Base-by-base conservation (phyloP, 768 basidiomycete genomes). In the Scleroderma bovista region DNA sequence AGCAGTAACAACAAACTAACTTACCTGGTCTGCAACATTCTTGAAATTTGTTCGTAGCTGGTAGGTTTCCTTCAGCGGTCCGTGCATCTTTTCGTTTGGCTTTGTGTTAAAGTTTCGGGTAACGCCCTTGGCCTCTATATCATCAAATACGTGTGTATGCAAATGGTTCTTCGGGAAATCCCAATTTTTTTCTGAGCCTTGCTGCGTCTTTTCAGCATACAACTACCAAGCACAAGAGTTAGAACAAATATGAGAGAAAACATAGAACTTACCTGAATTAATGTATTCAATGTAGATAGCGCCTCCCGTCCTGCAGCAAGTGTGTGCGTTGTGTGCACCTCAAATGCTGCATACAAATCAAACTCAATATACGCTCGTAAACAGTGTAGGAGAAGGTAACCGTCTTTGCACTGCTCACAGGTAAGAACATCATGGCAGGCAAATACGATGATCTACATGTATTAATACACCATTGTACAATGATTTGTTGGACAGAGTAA, bases 91-190 rank as follows among this genome's bases (percentile, higher is more conserved):
- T 47, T 73, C 68, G 51, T 63, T 65, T 3, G 57, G 55, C 50
- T 66, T 64, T 5, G 68, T 68, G 20, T 60, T 66, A 42, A 62
- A 70, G 40, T 67, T 66, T 0, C 46, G 38, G 0, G 67, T 59
- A 0, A 54, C 63, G 12, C 71, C 71, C 36, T 70, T 70, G 1
- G 23, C 26, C 34, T 51, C 26, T 19, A 73, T 69, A 36, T 70
- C 63, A n/a, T 58, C 50, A 34, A 70, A 67, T 2, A 65, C 38
- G 52, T 73, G 69, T 9, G 46, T 22, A 19, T 68, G 62, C 1
- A 51, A 51, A 32, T 72, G 69, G 0, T 54, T 44, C 51, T 72
- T 72, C 1, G 64, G 66, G 41, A 70, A 70, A 23, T 67, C 54
- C 62, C 64, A 68, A 16, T 56, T 54, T 51, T 68, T 69, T 52